A percentile compares a stretch with the other conserved stretches of the same genome.
phyloP scores from a whole-genome alignment of 352 stramenopile species.

The Globisporangium emineosum region DNA sequence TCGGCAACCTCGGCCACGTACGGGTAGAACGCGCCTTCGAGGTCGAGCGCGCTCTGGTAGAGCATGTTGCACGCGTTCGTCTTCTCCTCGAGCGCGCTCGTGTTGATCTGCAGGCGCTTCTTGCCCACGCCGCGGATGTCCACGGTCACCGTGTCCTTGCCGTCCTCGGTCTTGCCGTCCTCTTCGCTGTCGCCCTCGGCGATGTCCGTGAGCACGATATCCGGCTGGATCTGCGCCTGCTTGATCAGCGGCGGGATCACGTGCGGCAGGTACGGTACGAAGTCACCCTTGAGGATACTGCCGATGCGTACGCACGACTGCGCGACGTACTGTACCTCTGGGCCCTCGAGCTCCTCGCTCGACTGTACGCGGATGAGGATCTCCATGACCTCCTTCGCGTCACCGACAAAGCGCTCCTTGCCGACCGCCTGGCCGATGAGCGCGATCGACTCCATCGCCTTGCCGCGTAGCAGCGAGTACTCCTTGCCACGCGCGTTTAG shows the following conservation, averaged over 20 bases:
- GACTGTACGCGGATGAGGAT: conserved; percentile 76
- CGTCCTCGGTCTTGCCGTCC: conserved; percentile 51
- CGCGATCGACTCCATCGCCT: conserved; percentile 87
- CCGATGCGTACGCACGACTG: conserved; percentile 86
- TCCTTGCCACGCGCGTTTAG: conserved; percentile 72
- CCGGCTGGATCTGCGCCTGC: conserved; percentile 76
- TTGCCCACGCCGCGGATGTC: conserved; percentile 77
- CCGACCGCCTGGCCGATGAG: conserved; percentile 86
- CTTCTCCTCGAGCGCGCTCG: conserved; percentile 83
- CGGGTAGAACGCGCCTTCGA: conserved; percentile 79
- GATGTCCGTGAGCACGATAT: conserved; percentile 78
- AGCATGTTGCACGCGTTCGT: conserved; percentile 88
- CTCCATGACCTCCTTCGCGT: conserved; percentile 87
- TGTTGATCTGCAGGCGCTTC: conserved; percentile 87
- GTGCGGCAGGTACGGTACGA: conserved; percentile 82
- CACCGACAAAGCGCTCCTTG: conserved; percentile 72
- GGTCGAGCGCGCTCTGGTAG: conserved; percentile 81
- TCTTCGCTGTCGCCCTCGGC: conserved; percentile 51
- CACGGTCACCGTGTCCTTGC: conserved; percentile 71
- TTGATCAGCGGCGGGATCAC: conserved; percentile 80
- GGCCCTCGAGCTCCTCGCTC: conserved; percentile 64
- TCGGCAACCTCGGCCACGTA: conserved; percentile 77
- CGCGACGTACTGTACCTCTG: conserved; percentile 84
- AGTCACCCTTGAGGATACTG: conserved; percentile 84
- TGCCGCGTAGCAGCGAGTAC: conserved; percentile 79